Percentiles rank a stretch among this genome's conserved stretches.
phyloP scores from a whole-genome alignment of 768 basidiomycete species.

The Suillus cothurnatus region DNA sequence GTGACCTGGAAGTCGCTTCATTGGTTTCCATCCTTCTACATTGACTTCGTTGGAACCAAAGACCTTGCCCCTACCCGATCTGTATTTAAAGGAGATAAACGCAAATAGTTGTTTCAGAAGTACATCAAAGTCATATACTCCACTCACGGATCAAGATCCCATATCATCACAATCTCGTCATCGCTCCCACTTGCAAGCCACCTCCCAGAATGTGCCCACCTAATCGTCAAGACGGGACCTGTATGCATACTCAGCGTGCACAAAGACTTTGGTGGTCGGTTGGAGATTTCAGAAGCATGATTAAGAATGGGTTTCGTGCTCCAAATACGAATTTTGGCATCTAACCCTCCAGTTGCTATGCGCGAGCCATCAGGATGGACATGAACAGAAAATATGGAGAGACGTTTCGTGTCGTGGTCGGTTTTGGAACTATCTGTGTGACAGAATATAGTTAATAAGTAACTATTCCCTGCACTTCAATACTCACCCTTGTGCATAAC shows the following conservation, averaged over 20 bases:
- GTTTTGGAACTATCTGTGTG: slow-evolving; percentile 49
- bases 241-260: slow-evolving; percentile 94
- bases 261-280: slow-evolving; percentile 80
- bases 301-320: slow-evolving; percentile 94
- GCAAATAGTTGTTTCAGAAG: slow-evolving; percentile 9
- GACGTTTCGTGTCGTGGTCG: slow-evolving; percentile 61
- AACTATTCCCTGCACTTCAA: neutral
- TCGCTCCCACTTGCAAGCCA: slow-evolving; percentile 97
- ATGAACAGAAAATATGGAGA: slow-evolving; percentile 90
- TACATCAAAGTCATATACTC: slow-evolving; percentile 4
- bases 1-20: slow-evolving; percentile 90
- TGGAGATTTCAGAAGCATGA: slow-evolving; percentile 61
- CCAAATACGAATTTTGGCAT: slow-evolving; percentile 97
- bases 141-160: slow-evolving; percentile 93
- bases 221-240: slow-evolving; percentile 86
- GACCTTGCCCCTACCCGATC: slow-evolving; percentile 79
- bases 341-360: slow-evolving; percentile 96
- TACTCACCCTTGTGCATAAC: slow-evolving; percentile 70
- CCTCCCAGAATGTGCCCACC: slow-evolving; percentile 93
- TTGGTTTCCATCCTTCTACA: slow-evolving; percentile 95
- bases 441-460: neutral
- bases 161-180: slow-evolving; percentile 94
- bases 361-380: slow-evolving; percentile 96
- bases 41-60: slow-evolving; percentile 97
- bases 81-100: slow-evolving; percentile 33